phyloP scores from a whole-genome alignment of 2,329 filamentous ascomycete genomes.

The Curvularia lunata region DNA sequence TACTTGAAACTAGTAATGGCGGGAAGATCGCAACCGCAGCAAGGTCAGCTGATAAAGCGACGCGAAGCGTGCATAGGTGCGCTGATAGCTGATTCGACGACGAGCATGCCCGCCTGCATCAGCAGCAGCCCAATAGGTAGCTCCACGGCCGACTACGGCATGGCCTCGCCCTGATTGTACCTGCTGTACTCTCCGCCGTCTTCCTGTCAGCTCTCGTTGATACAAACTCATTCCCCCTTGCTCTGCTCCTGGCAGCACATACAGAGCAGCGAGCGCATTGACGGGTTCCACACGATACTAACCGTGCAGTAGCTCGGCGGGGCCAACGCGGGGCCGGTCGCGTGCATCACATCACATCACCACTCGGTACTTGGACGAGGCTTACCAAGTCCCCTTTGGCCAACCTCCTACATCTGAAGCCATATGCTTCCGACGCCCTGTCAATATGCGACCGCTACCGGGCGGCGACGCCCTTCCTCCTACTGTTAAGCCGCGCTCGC shows the following conservation, averaged over 20 bases:
- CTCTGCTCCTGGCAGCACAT: not conserved
- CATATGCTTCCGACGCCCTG: constrained; percentile 14
- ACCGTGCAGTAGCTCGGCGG: constrained; percentile 22
- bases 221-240: not conserved
- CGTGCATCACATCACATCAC: constrained; percentile 19
- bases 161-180: constrained; percentile 8
- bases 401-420: constrained; percentile 1
- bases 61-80: not conserved
- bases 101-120: constrained; percentile 14
- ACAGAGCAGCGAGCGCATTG: constrained; percentile 1
- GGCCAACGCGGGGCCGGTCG: constrained; percentile 24
- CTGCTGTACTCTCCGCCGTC: constrained; percentile 8
- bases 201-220: constrained; percentile 3
- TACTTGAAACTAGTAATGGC: constrained; percentile 5
- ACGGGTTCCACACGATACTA: constrained; percentile 22
- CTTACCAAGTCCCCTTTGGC: constrained; percentile 10
- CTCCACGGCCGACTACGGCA: constrained; percentile 11
- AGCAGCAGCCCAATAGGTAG: constrained; percentile 13
- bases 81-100: constrained; percentile 16
- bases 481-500: constrained; percentile 41
- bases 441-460: constrained; percentile 44
- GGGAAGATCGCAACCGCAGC: constrained; percentile 15
- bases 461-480: constrained; percentile 46
- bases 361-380: constrained; percentile 11
- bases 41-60: constrained; percentile 32